Evolutionary conservation across 148 eudicot genomes (phyloP).

Genomic region (Rheum nobile): DNA sequence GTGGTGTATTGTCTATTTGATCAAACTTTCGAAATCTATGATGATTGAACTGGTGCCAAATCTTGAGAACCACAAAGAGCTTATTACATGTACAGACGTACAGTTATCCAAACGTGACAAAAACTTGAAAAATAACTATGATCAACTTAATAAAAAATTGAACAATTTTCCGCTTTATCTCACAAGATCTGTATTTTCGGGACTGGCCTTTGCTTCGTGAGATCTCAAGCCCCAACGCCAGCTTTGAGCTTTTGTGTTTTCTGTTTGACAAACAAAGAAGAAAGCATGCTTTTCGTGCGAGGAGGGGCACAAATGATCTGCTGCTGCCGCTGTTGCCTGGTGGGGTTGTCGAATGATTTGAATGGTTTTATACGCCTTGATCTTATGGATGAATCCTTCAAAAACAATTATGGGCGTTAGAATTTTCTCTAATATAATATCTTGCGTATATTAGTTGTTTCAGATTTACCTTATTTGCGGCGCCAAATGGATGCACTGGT

Average conservation of each 20-base stretch:
- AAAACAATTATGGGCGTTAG: background rate
- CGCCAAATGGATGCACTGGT: slow-evolving; percentile 36
- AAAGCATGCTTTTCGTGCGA: slow-evolving; percentile 71
- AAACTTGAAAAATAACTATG: background rate
- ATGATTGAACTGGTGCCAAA: background rate
- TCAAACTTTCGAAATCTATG: background rate
- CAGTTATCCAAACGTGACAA: background rate
- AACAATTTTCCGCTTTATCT: background rate
- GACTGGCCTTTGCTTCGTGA: background rate
- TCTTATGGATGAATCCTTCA: slow-evolving; percentile 40
- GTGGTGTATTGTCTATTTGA: background rate
- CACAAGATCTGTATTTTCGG: background rate
- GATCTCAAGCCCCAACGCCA: slow-evolving; percentile 27
- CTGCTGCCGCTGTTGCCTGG: slow-evolving; percentile 1
- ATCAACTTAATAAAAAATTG: background rate
- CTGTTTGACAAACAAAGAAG: slow-evolving; percentile 85
- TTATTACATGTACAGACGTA: slow-evolving; percentile 7
- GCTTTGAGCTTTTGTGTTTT: slow-evolving; percentile 53
- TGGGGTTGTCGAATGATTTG: slow-evolving; percentile 57
- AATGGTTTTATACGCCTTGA: slow-evolving; percentile 46
- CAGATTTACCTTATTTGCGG: slow-evolving; percentile 40
- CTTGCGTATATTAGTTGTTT: background rate
- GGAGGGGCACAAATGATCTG: slow-evolving; percentile 44
- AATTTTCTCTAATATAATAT: background rate
- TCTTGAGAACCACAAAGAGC: background rate